phyloP scores from a whole-genome alignment of 2,329 filamentous ascomycete genomes.

The Orbilia ellipsospora region DNA sequence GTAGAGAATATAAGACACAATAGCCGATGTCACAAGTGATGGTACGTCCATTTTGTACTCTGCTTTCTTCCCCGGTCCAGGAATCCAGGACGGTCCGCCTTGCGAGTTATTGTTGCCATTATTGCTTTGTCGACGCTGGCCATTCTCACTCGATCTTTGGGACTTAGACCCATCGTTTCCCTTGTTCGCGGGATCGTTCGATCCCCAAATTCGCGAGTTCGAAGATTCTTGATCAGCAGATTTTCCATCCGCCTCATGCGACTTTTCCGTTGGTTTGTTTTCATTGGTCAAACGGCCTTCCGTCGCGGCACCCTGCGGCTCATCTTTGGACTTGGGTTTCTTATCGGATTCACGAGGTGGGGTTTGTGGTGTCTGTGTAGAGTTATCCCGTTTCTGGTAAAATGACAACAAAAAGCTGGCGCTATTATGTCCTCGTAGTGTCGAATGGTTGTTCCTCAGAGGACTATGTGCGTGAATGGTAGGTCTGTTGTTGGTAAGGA shows the following conservation, averaged over 20 bases:
- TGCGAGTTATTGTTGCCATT: slow-evolving; percentile 11
- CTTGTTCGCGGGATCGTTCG: slow-evolving; percentile 21
- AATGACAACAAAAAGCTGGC: slow-evolving; percentile 4
- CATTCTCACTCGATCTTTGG: slow-evolving; percentile 12
- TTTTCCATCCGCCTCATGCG: slow-evolving; percentile 5
- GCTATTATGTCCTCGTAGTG: slow-evolving; percentile 2
- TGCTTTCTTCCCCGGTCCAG: slow-evolving; percentile 33
- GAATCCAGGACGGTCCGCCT: slow-evolving; percentile 18
- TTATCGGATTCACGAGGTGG: slow-evolving; percentile 13
- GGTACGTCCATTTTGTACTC: slow-evolving; percentile 53
- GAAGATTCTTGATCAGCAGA: background rate
- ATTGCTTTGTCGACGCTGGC: slow-evolving; percentile 14
- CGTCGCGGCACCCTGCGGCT: background rate
- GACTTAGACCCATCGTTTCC: slow-evolving; percentile 31
- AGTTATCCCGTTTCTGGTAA: slow-evolving; percentile 28
- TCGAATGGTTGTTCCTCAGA: background rate
- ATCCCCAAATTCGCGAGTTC: slow-evolving; percentile 2
- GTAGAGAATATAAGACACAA: slow-evolving; percentile 73
- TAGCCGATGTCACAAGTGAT: slow-evolving; percentile 66
- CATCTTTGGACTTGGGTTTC: slow-evolving; percentile 18
- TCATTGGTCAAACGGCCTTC: slow-evolving; percentile 4
- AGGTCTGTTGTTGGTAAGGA: slow-evolving; percentile 23
- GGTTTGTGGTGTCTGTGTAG: slow-evolving; percentile 12
- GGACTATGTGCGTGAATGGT: slow-evolving; percentile 3
- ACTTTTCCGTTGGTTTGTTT: background rate